phyloP scores from a whole-genome alignment of 2,329 filamentous ascomycete genomes.

The Chrysoporthe cubensis region DNA sequence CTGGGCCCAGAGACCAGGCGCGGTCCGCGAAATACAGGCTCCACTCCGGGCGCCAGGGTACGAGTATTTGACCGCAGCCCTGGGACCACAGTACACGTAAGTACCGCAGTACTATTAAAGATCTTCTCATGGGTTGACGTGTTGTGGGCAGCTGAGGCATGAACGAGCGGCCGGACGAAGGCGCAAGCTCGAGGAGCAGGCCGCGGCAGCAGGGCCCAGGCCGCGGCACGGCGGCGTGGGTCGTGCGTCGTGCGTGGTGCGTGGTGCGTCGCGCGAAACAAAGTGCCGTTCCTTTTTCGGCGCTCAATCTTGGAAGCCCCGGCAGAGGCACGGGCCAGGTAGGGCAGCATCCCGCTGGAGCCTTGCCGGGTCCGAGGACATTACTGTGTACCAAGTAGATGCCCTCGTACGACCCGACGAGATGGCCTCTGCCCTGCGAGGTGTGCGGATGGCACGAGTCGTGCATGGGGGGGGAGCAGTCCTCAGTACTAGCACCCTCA shows the following conservation, averaged over 20 bases:
- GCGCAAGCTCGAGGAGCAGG: background rate
- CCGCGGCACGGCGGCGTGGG: no score
- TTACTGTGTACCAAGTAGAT: background rate
- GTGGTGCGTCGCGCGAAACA: background rate
- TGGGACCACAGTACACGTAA: constrained; percentile 4
- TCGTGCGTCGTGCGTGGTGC: no score
- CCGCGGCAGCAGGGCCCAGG: background rate
- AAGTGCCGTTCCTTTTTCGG: background rate
- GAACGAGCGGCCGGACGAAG: background rate
- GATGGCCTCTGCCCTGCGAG: background rate
- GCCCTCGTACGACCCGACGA: background rate
- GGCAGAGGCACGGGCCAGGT: constrained; percentile 6
- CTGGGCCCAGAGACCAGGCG: constrained; percentile 7
- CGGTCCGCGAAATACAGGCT: constrained; percentile 14
- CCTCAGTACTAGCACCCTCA: background rate
- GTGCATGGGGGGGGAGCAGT: background rate
- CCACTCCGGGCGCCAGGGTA: constrained; percentile 7
- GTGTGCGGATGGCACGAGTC: background rate
- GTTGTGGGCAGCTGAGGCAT: background rate
- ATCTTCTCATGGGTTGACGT: constrained; percentile 8
- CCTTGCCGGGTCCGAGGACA: no score
- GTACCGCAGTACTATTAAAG: background rate
- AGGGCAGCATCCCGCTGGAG: background rate
- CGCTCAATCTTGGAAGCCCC: background rate
- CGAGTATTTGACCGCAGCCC: constrained; percentile 5